Base-by-base conservation (phyloP, 192 early-diverging fungal species). In the Entomortierella parvispora region DNA sequence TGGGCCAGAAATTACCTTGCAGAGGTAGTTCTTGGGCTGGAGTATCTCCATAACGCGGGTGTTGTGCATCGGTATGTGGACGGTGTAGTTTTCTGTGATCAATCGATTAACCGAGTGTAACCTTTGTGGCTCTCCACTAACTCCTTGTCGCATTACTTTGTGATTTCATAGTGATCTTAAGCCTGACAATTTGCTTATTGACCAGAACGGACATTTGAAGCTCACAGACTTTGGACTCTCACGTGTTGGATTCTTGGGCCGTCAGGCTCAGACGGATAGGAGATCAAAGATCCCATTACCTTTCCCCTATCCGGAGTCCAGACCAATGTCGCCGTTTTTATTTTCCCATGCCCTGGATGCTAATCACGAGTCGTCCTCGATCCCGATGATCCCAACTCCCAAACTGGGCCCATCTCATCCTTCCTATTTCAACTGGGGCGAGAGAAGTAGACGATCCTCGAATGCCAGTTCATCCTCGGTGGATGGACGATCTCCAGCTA, bases 151-250 rank as follows among this genome's bases (percentile, higher is more conserved):
- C 12, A 12, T 79, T 60, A 42, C 32, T 68, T 28, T 62, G 58
- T 62, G 63, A 56, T 74, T 58, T 51, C 33, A 52, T 82, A 91
- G 97, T 57, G 93, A 95, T 68, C 76, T 95, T n/a, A 94, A 94
- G 60, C 92, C 91, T 0, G 94, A 96, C 60, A 95, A 95, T 60
- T 65, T 95, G 26, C 76, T 96, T 18, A 95, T 96, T 77, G 92
- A 94, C 68, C 85, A 90, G 61, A 83, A 91, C 58, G 95, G 93
- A 6, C 92, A 96, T 70, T 65, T 96, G 37, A 95, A 95, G 74
- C 71, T 96, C 32, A 95, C 93, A 5, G 95, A 96, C 51, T 96
- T 96, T 85, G 95, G 95, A 3, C 65, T 96, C 14, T 94, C 93
- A 0, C 71, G 92, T 9, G 89, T 93, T 28, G 94, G 94, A 26